Evolutionary conservation across 495 filamentous ascomycete genomes (phyloP).

Genomic region (Darksidea phi): DNA sequence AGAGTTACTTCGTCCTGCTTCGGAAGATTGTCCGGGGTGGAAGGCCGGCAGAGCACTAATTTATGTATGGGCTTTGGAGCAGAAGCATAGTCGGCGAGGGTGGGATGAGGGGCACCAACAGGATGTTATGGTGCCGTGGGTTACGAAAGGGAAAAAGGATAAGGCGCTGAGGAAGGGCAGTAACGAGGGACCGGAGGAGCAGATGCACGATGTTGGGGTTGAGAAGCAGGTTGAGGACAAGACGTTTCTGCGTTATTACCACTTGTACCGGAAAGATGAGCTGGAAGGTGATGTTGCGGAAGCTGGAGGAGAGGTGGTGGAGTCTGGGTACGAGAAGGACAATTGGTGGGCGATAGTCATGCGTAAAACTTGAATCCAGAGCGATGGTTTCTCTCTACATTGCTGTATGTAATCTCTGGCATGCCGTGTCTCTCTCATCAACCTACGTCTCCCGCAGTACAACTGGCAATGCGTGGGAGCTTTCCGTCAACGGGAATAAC

Average conservation of each 20-base stretch:
- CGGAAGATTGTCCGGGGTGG: slow-evolving; percentile 22
- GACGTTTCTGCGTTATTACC: slow-evolving; percentile 88
- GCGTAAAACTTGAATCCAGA: background rate
- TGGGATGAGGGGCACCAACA: slow-evolving; percentile 87
- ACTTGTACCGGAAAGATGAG: slow-evolving; percentile 85
- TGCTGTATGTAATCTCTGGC: no score
- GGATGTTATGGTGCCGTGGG: slow-evolving; percentile 97
- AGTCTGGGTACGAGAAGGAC: slow-evolving; percentile 91
- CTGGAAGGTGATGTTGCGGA: slow-evolving; percentile 73
- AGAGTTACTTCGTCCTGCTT: slow-evolving; percentile 56
- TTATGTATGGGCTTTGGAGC: slow-evolving; percentile 97
- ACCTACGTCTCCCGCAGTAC: slow-evolving; percentile 18
- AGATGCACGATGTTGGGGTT: background rate
- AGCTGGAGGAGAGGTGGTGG: slow-evolving; percentile 74
- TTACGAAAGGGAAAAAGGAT: slow-evolving; percentile 53
- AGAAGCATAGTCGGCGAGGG: slow-evolving; percentile 81
- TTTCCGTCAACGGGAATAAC: slow-evolving; percentile 74
- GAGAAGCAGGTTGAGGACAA: slow-evolving; percentile 40
- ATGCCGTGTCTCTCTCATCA: no score
- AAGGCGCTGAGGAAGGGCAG: slow-evolving; percentile 40
- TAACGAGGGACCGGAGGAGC: slow-evolving; percentile 32
- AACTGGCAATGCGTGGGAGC: slow-evolving; percentile 49
- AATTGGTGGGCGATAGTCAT: slow-evolving; percentile 86
- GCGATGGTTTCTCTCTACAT: background rate
- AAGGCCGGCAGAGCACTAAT: slow-evolving; percentile 58